Evolutionary conservation across 495 filamentous ascomycete species (phyloP).

Genomic region (Amorphotheca resinae): DNA sequence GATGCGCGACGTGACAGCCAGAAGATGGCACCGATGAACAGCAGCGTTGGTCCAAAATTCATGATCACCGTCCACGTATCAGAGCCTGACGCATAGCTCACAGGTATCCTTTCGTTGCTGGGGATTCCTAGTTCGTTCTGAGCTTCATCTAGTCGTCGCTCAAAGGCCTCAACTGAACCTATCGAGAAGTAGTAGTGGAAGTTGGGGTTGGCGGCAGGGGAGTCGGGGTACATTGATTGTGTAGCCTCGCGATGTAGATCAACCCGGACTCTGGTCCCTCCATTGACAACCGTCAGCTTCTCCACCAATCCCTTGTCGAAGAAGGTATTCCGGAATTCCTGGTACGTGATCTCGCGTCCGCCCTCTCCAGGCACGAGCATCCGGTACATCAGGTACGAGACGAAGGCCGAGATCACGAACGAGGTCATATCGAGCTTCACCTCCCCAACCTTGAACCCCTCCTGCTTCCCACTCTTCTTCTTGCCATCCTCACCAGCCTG

Average conservation of each 20-base stretch:
- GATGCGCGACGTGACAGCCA: conserved; percentile 56
- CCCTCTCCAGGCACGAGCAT: conserved; percentile 52
- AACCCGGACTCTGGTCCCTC: conserved; percentile 59
- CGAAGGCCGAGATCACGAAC: conserved; percentile 35
- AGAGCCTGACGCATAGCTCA: conserved; percentile 70
- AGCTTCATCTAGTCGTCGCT: conserved; percentile 72
- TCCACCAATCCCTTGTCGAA: conserved; percentile 92
- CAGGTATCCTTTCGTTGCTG: conserved; percentile 71
- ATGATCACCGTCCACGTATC: conserved; percentile 50
- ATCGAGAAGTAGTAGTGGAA: conserved; percentile 92
- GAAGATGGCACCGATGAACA: conserved; percentile 70
- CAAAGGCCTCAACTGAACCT: conserved; percentile 86
- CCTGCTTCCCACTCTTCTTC: conserved; percentile 22
- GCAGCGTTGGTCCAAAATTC: conserved; percentile 74
- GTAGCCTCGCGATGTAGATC: conserved; percentile 76
- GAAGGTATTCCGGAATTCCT: conserved; percentile 86
- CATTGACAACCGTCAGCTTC: conserved; percentile 71
- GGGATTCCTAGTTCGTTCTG: conserved; percentile 82
- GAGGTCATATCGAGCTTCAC: conserved; percentile 23
- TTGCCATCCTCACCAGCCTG: conserved; percentile 14
- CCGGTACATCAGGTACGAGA: conserved; percentile 50
- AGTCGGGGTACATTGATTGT: conserved; percentile 67
- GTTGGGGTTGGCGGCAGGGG: conserved; percentile 51
- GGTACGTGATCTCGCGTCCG: conserved; percentile 83
- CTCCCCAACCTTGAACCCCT: conserved; percentile 16